phyloP scores from a whole-genome alignment of 2,329 filamentous ascomycete species.

The Paecilomyces variotii region DNA sequence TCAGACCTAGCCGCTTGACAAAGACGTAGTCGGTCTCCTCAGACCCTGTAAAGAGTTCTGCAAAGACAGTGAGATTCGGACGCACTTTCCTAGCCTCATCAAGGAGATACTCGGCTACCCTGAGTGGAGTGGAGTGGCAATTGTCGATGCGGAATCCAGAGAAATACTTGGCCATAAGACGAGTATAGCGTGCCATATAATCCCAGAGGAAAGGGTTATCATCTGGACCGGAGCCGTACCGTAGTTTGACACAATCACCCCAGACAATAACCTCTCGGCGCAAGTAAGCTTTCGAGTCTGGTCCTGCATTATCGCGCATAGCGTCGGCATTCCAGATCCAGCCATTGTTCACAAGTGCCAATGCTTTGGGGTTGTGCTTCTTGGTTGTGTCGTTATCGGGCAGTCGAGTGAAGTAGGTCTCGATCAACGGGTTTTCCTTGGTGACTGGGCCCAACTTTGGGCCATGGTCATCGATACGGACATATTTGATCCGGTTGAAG shows the following conservation, averaged over 20 bases:
- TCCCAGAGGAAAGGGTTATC: conserved; percentile 95
- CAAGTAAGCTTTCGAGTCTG: conserved; percentile 86
- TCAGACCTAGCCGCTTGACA: conserved; percentile 84
- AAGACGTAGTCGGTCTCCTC: conserved; percentile 96
- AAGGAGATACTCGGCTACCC: conserved; percentile 88
- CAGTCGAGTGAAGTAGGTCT: conserved; percentile 89
- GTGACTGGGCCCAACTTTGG: conserved; percentile 78
- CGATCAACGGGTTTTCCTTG: conserved; percentile 70
- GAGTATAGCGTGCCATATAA: conserved; percentile 88
- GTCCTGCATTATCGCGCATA: conserved; percentile 85
- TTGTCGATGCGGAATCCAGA: conserved; percentile 95
- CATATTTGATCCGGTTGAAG: conserved; percentile 91
- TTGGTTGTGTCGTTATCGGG: conserved; percentile 69
- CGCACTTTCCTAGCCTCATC: conserved; percentile 86
- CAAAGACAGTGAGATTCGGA: conserved; percentile 83
- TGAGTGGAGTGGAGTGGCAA: conserved; percentile 90
- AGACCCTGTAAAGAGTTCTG: conserved; percentile 90
- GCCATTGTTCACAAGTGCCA: conserved; percentile 88
- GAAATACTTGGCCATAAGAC: conserved; percentile 89
- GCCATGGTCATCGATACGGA: conserved; percentile 84
- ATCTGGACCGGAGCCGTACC: conserved; percentile 70
- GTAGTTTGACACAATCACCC: conserved; percentile 96
- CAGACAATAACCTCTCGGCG: conserved; percentile 93
- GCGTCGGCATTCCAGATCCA: conserved; percentile 99
- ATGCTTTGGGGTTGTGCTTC: conserved; percentile 65